Conservation (phyloP, 345 rosid species). For the Firmiana major region DNA sequence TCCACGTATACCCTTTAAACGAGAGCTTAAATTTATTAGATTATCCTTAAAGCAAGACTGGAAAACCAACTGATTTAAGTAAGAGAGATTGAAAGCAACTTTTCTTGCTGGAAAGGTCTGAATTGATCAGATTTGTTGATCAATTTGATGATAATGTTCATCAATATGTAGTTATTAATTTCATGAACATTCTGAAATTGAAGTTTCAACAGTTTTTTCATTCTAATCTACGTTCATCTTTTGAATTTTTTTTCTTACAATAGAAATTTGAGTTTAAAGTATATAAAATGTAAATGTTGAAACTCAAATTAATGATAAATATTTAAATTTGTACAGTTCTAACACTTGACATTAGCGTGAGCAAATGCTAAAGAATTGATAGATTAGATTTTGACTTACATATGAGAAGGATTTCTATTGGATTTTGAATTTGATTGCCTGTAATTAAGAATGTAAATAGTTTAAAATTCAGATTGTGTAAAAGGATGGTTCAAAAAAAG, state of each 20-base stretch:
- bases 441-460: background rate
- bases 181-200: background rate
- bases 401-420: background rate
- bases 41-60: background rate
- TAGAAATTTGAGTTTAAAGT: too few relatives aligned
- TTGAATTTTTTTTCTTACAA: background rate
- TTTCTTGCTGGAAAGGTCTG: background rate
- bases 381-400: background rate
- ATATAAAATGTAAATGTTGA: too few relatives aligned
- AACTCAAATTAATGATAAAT: too few relatives aligned
- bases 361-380: background rate
- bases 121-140: background rate
- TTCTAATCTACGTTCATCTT: background rate
- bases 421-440: background rate
- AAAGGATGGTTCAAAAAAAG: background rate
- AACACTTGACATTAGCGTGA: too few relatives aligned
- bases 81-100: background rate
- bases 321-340: too few relatives aligned
- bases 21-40: background rate
- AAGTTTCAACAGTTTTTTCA: conserved; percentile 5
- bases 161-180: background rate
- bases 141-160: background rate
- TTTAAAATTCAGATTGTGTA: background rate
- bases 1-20: background rate
- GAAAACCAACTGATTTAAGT: background rate